Evolutionary conservation across 2,329 filamentous ascomycete species (phyloP), one percentile per base, ranked within the genome.

Genomic region (Phaeophleospora eucalypticola): DNA sequence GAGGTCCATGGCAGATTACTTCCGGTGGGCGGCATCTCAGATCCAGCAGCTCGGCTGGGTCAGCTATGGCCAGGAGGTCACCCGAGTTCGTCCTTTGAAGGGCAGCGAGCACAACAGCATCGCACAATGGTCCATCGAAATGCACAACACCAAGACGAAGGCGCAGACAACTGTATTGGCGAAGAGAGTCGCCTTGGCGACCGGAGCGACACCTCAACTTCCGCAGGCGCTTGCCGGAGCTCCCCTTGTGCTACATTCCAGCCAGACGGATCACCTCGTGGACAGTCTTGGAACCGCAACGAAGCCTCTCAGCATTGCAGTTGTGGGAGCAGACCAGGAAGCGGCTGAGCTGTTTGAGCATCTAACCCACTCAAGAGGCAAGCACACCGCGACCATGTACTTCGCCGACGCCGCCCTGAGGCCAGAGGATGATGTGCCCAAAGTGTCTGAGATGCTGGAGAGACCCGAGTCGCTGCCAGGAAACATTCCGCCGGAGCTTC

Each of bases 21-120:
- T 63, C 18, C 29, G 37, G 8, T 63, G 61, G 61, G 57, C 55
- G 15, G 60, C 58, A 18, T 38, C 45, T 8, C 49, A 57, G 32
- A 56, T 63, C 34, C 37, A 49, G 6, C 41, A 50, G 12, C 46
- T 49, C 10, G 54, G 53, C 7, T 63, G 60, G 60, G 53, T 62
- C 3, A 29, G 42, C 2, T 62, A 60, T 45, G 48, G 53, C 41
- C 46, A 55, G 34, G 56, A 56, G 24, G 58, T 45, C 17, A 37
- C 49, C 7, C 46, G 45, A 16, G 45, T 61, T 24, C 46, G 47
- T 20, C 55, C 58, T 12, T 40, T 53, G 17, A 52, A 48, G 24
- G 9, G 43, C 4, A 42, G 43, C 9, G 37, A 37, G 3, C 29
- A 37, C 6, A 46, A 48, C 9, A 51, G 48, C 14, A 45, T 60